Evolutionary conservation across 2,329 filamentous ascomycete species (phyloP).

Genomic region (Talaromyces islandicus): DNA sequence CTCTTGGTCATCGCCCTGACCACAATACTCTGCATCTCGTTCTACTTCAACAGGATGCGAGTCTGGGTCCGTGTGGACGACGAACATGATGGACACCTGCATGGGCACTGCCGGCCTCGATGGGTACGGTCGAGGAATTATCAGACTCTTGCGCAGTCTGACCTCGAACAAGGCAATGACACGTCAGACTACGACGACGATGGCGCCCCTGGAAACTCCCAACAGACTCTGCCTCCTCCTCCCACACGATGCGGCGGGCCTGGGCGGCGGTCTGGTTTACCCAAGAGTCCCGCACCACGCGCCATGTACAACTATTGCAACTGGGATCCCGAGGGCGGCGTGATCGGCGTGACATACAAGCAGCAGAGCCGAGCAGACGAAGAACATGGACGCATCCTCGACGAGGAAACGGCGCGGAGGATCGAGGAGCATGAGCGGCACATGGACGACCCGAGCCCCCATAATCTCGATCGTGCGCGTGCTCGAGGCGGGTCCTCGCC

Average conservation of each 20-base stretch:
- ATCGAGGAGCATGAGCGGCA: background rate
- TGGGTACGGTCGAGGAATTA: background rate
- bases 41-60: background rate
- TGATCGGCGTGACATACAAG: background rate
- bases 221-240: no score
- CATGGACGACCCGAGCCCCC: background rate
- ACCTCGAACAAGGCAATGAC: background rate
- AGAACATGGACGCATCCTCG: background rate
- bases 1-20: background rate
- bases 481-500: background rate
- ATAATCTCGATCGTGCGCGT: background rate
- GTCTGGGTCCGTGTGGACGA: background rate
- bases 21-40: background rate
- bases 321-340: background rate
- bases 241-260: no score
- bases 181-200: background rate
- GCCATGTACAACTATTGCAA: background rate
- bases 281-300: background rate
- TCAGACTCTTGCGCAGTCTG: background rate
- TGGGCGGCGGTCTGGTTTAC: background rate
- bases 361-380: background rate
- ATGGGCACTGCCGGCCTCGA: background rate
- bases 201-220: no score
- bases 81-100: background rate
- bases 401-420: conserved; percentile 1